phyloP scores from a whole-genome alignment of 1,139 yeast species.

The Yamadazyma friedrichii region DNA sequence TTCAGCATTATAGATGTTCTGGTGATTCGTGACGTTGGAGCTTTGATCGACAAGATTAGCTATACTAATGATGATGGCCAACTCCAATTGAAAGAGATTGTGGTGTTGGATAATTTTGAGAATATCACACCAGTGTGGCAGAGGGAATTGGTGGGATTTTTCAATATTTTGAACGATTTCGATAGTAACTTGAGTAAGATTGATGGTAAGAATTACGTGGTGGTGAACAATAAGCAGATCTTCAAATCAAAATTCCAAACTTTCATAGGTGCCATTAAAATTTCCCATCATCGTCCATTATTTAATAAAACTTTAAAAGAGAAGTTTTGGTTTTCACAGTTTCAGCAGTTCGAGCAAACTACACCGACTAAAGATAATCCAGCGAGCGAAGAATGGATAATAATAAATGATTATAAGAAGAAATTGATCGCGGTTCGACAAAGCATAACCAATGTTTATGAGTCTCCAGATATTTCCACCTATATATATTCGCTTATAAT shows the following conservation, averaged over 20 bases:
- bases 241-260: constrained; percentile 23
- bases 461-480: constrained; percentile 36
- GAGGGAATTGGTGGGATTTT: constrained; percentile 24
- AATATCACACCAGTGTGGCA: constrained; percentile 14
- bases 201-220: constrained; percentile 9
- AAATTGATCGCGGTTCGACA: not conserved
- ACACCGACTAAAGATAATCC: too few species aligned
- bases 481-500: constrained; percentile 41
- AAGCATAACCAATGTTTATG: constrained; percentile 21
- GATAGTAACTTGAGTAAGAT: constrained; percentile 23
- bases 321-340: constrained; percentile 36
- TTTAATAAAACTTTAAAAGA: constrained; percentile 34
- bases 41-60: constrained; percentile 5
- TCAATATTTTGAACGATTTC: constrained; percentile 32
- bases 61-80: constrained; percentile 5
- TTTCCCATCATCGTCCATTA: constrained; percentile 6
- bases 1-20: constrained; percentile 1
- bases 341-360: too few species aligned
- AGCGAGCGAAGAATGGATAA: too few species aligned
- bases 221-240: constrained; percentile 16
- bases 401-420: constrained; percentile 4
- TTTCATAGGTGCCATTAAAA: constrained; percentile 18
- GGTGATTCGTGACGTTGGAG: not conserved
- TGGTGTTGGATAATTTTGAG: constrained; percentile 11
- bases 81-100: constrained; percentile 7